Evolutionary conservation across 2,329 filamentous ascomycete genomes (phyloP).

Genomic region (Penicillium sp.): DNA sequence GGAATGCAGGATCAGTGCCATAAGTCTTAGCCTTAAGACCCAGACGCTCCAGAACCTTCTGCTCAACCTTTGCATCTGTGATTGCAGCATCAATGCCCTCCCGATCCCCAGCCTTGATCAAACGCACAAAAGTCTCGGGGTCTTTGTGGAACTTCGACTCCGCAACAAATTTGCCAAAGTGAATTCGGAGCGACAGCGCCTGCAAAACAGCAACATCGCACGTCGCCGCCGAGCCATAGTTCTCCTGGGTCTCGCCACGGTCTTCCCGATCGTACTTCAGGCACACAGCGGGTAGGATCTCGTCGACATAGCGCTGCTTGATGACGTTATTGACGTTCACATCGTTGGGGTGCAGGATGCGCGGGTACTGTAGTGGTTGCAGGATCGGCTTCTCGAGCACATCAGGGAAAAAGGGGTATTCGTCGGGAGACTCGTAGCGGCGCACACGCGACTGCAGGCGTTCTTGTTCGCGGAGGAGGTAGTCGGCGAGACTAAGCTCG

Average conservation of each 20-base stretch:
- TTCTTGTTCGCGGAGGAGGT: slow-evolving; percentile 88
- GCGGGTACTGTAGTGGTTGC: slow-evolving; percentile 82
- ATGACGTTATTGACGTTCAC: slow-evolving; percentile 89
- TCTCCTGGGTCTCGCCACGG: slow-evolving; percentile 81
- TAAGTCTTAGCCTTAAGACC: slow-evolving; percentile 89
- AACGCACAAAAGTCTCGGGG: slow-evolving; percentile 70
- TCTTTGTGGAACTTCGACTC: slow-evolving; percentile 92
- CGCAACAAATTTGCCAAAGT: slow-evolving; percentile 98
- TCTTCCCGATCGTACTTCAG: slow-evolving; percentile 71
- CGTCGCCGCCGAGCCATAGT: slow-evolving; percentile 90
- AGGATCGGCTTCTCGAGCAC: slow-evolving; percentile 77
- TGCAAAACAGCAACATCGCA: slow-evolving; percentile 89
- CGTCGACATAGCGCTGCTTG: slow-evolving; percentile 77
- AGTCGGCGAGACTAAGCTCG: slow-evolving; percentile 83
- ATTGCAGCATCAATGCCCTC: slow-evolving; percentile 84
- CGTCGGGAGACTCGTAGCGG: slow-evolving; percentile 92
- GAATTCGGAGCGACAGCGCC: slow-evolving; percentile 83
- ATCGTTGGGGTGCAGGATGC: slow-evolving; percentile 80
- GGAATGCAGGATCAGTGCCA: slow-evolving; percentile 77
- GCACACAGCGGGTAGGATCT: slow-evolving; percentile 82
- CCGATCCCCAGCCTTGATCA: slow-evolving; percentile 80
- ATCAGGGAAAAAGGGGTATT: slow-evolving; percentile 93
- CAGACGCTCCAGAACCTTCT: slow-evolving; percentile 83
- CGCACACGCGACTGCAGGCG: slow-evolving; percentile 87
- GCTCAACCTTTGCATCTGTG: slow-evolving; percentile 83